Percentiles rank a stretch among this genome's conserved stretches.
These are phyloP conservation scores for Phlyctochytrium bullatum DNA, from an alignment of 192 early-diverging fungal genomes.

Conservation along the genomic window DNA sequence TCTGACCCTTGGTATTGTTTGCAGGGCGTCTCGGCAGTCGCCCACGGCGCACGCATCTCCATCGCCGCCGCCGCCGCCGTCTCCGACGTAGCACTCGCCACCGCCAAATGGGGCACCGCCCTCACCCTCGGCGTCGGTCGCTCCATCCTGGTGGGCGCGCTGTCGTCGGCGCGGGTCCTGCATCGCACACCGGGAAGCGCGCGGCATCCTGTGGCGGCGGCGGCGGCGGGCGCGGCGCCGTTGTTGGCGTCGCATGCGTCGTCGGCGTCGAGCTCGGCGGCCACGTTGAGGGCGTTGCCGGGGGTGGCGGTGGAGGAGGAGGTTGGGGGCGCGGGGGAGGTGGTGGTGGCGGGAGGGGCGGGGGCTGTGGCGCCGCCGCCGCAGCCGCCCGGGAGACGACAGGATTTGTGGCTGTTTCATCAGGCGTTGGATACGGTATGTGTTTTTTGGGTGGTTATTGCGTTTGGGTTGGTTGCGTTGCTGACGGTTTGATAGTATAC, in stretches of 20 bases:
- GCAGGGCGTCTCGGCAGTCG: slow-evolving; percentile 26
- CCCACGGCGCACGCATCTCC: slow-evolving; percentile 25
- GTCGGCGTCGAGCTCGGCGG: neutral
- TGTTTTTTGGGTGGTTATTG: neutral
- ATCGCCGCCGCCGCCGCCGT: slow-evolving; percentile 25
- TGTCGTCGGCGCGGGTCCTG: slow-evolving; percentile 22
- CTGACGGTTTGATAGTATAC: slow-evolving; percentile 20
- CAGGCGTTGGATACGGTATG: slow-evolving; percentile 10
- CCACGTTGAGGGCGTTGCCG: neutral
- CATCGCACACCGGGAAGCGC: neutral
- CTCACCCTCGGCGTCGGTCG: slow-evolving; percentile 16
- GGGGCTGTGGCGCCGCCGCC: too few species aligned
- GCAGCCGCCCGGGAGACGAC: too few species aligned
- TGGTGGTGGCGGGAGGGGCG: too few species aligned
- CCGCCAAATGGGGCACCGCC: slow-evolving; percentile 22
- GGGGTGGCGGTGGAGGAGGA: slow-evolving; percentile 12
- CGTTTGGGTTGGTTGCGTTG: neutral
- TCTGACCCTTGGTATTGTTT: neutral
- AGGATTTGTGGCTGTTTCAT: slow-evolving; percentile 8
- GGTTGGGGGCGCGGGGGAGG: too few species aligned
- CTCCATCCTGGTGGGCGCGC: slow-evolving; percentile 27
- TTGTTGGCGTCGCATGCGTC: neutral
- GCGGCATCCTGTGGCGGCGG: neutral
- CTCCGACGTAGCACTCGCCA: slow-evolving; percentile 14
- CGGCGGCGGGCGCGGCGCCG: neutral